These are phyloP conservation scores for Sonneratia caseolaris DNA, from an alignment of 345 rosid genomes.

Conservation along the genomic window DNA sequence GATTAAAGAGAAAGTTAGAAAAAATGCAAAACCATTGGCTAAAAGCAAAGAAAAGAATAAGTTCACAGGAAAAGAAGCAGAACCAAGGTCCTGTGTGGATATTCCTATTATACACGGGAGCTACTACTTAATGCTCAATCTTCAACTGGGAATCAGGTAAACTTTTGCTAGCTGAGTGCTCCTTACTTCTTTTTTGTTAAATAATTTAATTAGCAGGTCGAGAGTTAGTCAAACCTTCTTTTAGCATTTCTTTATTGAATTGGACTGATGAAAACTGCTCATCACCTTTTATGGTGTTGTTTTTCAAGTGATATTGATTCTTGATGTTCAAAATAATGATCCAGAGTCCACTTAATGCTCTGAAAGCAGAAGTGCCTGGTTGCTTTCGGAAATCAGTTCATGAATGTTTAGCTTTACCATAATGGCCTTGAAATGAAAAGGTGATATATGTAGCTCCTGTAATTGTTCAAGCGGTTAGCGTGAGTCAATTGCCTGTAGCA, in stretches of 20 bases:
- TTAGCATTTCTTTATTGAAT: not conserved
- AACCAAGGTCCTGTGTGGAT: conserved; percentile 31
- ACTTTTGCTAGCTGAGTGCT: not conserved
- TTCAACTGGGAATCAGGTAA: conserved; percentile 59
- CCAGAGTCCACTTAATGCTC: not conserved
- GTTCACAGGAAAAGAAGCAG: conserved; percentile 32
- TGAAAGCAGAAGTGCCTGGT: not conserved
- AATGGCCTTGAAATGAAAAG: not conserved
- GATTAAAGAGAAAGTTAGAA: conserved; percentile 47
- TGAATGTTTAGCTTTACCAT: not conserved
- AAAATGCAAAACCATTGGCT: conserved; percentile 21
- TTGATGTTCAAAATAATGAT: not conserved
- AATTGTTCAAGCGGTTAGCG: not conserved
- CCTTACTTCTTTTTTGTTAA: not conserved
- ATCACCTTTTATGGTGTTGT: not conserved
- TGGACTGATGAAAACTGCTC: not conserved
- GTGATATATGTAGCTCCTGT: not conserved
- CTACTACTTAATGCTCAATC: conserved; percentile 67
- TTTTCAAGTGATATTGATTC: not conserved
- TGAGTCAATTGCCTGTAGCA: not conserved
- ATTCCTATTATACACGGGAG: conserved; percentile 39
- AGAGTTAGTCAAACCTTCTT: not conserved
- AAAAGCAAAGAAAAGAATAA: conserved; percentile 37
- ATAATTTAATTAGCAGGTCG: not conserved
- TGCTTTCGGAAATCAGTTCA: not conserved